These are phyloP conservation scores for Ciborinia camelliae DNA, from an alignment of 2,329 filamentous ascomycete genomes.

Conservation along the genomic window DNA sequence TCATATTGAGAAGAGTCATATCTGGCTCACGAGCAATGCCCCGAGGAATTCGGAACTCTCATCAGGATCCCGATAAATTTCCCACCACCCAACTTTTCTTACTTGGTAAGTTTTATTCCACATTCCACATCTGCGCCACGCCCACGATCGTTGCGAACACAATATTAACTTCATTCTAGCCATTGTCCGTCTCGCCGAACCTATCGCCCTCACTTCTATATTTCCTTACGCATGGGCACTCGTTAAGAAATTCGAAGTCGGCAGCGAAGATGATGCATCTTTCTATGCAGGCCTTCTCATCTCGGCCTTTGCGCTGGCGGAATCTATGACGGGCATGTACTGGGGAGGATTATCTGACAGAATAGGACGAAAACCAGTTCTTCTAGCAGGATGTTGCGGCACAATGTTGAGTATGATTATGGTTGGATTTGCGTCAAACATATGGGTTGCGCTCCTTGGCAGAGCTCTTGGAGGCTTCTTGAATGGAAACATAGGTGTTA, in stretches of 20 bases:
- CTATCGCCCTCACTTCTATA: slow-evolving; percentile 88
- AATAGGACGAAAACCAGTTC: slow-evolving; percentile 79
- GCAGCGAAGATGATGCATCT: slow-evolving; percentile 70
- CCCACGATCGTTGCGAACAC: not conserved
- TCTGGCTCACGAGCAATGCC: slow-evolving; percentile 28
- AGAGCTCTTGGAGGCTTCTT: slow-evolving; percentile 75
- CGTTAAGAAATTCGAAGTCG: slow-evolving; percentile 71
- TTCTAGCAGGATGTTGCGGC: slow-evolving; percentile 75
- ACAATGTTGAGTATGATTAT: slow-evolving; percentile 80
- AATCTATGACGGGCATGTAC: slow-evolving; percentile 80
- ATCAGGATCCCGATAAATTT: slow-evolving; percentile 68
- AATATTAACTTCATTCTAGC: slow-evolving; percentile 49
- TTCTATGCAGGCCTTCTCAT: slow-evolving; percentile 88
- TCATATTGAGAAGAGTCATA: slow-evolving; percentile 25
- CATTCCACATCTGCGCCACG: slow-evolving; percentile 14
- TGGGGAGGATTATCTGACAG: slow-evolving; percentile 84
- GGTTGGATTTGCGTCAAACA: slow-evolving; percentile 77
- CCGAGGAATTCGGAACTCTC: slow-evolving; percentile 34
- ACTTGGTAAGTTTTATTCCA: slow-evolving; percentile 58
- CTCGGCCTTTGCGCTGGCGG: slow-evolving; percentile 77
- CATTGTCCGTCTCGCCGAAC: slow-evolving; percentile 88
- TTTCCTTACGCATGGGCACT: slow-evolving; percentile 89
- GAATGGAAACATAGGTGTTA: slow-evolving; percentile 88
- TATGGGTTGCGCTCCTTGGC: slow-evolving; percentile 77
- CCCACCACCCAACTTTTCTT: slow-evolving; percentile 79